phyloP scores from a whole-genome alignment of 805 yeast species.

The Teunomyces pallodes region DNA sequence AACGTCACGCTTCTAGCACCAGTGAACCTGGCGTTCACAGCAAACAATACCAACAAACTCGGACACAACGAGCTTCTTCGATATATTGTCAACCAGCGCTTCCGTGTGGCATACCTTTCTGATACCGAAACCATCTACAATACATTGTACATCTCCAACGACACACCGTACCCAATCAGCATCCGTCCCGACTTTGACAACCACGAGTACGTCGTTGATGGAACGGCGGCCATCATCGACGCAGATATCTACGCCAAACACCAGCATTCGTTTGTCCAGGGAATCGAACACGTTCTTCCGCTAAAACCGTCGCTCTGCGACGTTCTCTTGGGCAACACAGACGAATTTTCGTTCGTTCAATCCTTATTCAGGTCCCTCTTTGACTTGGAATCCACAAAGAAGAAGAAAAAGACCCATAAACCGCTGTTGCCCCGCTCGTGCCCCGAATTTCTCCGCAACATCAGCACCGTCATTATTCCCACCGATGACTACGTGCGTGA shows the following conservation, averaged over 20 bases:
- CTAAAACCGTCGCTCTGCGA: constrained; percentile 34
- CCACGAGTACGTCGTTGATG: constrained; percentile 38
- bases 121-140: constrained; percentile 24
- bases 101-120: constrained; percentile 30
- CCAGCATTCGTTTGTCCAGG: constrained; percentile 67
- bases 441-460: constrained; percentile 22
- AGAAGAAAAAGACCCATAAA: not conserved
- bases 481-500: constrained; percentile 24
- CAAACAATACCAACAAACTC: constrained; percentile 8
- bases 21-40: constrained; percentile 68
- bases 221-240: constrained; percentile 51
- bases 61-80: constrained; percentile 18
- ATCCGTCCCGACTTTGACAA: constrained; percentile 25
- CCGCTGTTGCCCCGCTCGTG: constrained; percentile 21
- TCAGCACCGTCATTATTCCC: constrained; percentile 34
- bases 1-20: constrained; percentile 82
- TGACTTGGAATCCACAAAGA: constrained; percentile 1
- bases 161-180: constrained; percentile 17
- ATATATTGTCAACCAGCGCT: constrained; percentile 32
- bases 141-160: constrained; percentile 22
- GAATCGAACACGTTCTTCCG: constrained; percentile 48
- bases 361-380: constrained; percentile 29
- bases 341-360: constrained; percentile 27
- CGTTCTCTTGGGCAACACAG: constrained; percentile 27
- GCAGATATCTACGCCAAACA: constrained; percentile 57